Percentiles rank a stretch among this genome's conserved stretches.
Conservation (phyloP, 179 eudicot genomes). For the Silene noctiflora region DNA sequence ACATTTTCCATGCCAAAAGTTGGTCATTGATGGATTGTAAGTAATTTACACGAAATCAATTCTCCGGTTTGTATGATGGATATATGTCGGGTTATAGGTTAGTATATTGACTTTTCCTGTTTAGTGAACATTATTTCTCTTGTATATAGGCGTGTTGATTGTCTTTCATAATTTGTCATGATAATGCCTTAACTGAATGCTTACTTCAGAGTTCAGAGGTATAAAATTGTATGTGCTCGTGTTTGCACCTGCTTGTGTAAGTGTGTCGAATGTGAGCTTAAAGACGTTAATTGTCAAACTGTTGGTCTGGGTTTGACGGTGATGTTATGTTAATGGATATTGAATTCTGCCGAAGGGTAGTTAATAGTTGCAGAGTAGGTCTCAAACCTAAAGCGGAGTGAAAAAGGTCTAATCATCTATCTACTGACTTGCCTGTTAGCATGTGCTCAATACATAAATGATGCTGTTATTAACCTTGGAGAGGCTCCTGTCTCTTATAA, state of each 20-base stretch:
- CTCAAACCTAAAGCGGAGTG: no score
- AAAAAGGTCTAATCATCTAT: no score
- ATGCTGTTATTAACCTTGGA: no score
- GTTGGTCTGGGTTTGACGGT: background rate
- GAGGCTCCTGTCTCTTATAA: no score
- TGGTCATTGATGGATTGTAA: background rate
- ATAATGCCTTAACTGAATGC: background rate
- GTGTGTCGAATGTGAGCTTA: background rate
- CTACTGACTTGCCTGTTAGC: no score
- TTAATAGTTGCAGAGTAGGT: no score
- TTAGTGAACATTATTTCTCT: background rate
- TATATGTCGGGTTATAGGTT: background rate
- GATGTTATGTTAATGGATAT: conserved; percentile 2
- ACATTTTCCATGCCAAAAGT: background rate
- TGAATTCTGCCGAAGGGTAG: background rate
- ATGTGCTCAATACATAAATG: no score
- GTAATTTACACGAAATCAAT: background rate
- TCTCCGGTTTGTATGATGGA: background rate
- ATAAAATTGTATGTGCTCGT: background rate
- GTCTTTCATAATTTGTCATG: background rate
- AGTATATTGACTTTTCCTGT: background rate
- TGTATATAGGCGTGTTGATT: background rate
- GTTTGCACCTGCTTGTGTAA: background rate
- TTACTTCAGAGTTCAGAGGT: background rate
- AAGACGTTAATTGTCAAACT: background rate